phyloP scores from a whole-genome alignment of 805 yeast genomes.

The Candida vartiovaarae region DNA sequence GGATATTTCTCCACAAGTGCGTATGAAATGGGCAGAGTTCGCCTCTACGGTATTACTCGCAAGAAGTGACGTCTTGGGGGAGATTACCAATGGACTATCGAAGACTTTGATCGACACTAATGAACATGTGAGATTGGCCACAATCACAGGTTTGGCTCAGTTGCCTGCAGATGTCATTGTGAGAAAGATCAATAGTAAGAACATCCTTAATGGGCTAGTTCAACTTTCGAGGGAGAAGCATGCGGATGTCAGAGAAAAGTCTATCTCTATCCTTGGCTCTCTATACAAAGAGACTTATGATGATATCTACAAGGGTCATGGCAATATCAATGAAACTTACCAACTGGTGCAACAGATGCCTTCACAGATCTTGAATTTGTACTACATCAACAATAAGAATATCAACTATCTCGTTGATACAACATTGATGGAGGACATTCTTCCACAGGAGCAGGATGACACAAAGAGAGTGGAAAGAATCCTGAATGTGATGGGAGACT shows the following conservation, averaged over 20 bases:
- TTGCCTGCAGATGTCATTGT: conserved; percentile 43
- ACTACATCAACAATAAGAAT: conserved; percentile 64
- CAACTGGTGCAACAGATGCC: conserved; percentile 45
- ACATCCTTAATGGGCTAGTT: conserved; percentile 46
- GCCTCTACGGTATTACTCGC: conserved; percentile 39
- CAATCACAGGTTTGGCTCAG: conserved; percentile 45
- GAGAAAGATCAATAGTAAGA: conserved; percentile 36
- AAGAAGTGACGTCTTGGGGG: conserved; percentile 41
- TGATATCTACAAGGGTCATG: conserved; percentile 15
- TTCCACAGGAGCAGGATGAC: conserved; percentile 47
- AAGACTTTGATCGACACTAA: conserved; percentile 72
- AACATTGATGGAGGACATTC: conserved; percentile 48
- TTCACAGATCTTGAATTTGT: conserved; percentile 50
- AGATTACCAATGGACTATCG: conserved; percentile 49
- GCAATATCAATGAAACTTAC: conserved; percentile 21
- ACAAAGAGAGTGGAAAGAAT: conserved; percentile 46
- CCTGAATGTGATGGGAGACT: conserved; percentile 36
- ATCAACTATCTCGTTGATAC: conserved; percentile 63
- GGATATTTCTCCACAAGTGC: conserved; percentile 58
- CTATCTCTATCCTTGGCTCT: conserved; percentile 47
- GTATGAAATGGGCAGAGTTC: conserved; percentile 65
- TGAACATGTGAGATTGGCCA: conserved; percentile 59
- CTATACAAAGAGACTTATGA: conserved; percentile 44
- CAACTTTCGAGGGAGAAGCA: conserved; percentile 70
- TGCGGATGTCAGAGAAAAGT: conserved; percentile 51